phyloP scores from a whole-genome alignment of 768 basidiomycete species.

The Podaxis pistillaris region DNA sequence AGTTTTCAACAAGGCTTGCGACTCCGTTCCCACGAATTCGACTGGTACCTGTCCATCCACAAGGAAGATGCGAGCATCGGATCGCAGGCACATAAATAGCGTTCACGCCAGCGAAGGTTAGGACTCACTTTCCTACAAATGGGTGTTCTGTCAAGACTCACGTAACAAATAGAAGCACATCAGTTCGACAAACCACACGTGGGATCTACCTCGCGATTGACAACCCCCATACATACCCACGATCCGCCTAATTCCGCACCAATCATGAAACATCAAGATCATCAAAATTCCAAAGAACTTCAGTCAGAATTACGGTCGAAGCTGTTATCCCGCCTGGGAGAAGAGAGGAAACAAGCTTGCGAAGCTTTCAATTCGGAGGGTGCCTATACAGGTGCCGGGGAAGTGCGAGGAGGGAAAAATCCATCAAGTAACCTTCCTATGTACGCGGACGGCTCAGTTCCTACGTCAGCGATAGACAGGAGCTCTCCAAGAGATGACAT shows the following conservation, averaged over 20 bases:
- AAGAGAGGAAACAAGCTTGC: constrained; percentile 37
- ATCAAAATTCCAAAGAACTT: neutral
- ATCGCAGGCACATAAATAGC: neutral
- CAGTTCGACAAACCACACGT: constrained; percentile 15
- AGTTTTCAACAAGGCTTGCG: neutral
- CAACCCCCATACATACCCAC: constrained; percentile 8
- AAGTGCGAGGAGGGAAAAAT: neutral
- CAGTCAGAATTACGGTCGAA: constrained; percentile 28
- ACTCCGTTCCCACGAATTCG: neutral
- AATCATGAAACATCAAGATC: constrained; percentile 15
- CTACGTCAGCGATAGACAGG: constrained; percentile 18
- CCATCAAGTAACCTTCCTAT: neutral
- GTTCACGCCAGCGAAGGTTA: constrained; percentile 7
- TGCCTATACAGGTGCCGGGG: neutral
- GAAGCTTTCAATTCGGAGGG: constrained; percentile 15
- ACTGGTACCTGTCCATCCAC: neutral
- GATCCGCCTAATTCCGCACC: constrained; percentile 18
- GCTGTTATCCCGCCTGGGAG: constrained; percentile 41
- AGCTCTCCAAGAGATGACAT: constrained; percentile 16
- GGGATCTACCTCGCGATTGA: constrained; percentile 13
- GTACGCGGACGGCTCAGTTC: neutral
- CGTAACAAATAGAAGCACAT: constrained; percentile 11
- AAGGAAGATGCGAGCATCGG: neutral
- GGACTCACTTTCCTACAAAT: neutral
- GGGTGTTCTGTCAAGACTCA: constrained; percentile 4